Base-by-base conservation (phyloP, 2,329 filamentous ascomycete species). In the Aspergillus ustus region DNA sequence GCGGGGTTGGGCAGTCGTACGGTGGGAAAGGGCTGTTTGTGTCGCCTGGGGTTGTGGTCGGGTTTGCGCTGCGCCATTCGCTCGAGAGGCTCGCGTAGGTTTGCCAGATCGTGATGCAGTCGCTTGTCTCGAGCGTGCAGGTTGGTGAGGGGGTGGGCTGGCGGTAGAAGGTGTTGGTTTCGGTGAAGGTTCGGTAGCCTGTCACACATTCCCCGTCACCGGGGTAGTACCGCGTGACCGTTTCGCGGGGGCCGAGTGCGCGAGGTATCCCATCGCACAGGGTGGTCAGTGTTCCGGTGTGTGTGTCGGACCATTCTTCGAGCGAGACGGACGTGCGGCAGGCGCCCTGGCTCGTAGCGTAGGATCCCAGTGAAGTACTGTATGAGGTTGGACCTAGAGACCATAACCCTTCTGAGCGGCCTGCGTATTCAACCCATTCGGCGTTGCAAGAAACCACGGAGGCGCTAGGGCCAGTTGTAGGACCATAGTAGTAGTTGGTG, bases 401-500 rank as follows among this genome's bases (percentile, higher is more conserved):
- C 19, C 46, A 11, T 0, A 70, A 60, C 1, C 50, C 68, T 2
- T 13, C 46, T 2, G 63, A 62, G 4, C 68, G 68, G 5, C 59
- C 60, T 5, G 40, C 53, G 20, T 63, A 66, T 48, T 70, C 60
- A 20, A 67, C 52, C 67, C 66, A 70, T 13, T 62, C 58, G 1
- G 68, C 68, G 31, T 66, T 66, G 44, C 68, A 70, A 15, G 63
- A 61, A 6, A 70, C 68, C 7, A 50, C 64, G 4, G 63, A 63
- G 1, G 68, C 68, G 9, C 63, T 17, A 1, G 68, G 61, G 4
- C 68, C 68, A 9, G 58, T 63, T 9, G 68, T 70, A 9, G 68
- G 68, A 0, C 68, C 68, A 22, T 70, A 69, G 29, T 63, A 69
- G 54, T 70, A 70, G 43, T 70, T 40, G 7, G 68, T 70, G 2